These are phyloP conservation scores for Solanum chilense DNA, from an alignment of 257 asterid species.

Conservation along the genomic window DNA sequence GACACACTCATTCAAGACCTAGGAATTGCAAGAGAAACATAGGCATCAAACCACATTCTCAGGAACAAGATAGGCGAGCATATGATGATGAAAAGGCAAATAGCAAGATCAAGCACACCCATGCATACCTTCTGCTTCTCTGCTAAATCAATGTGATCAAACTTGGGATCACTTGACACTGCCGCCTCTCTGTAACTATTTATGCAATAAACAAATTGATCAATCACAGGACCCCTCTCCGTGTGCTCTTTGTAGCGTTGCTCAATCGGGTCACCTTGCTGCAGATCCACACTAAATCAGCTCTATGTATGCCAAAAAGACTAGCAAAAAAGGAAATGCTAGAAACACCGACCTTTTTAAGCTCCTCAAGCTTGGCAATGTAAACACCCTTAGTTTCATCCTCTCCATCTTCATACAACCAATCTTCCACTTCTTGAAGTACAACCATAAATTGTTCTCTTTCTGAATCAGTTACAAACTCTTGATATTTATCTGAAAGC, in stretches of 20 bases:
- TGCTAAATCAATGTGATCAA: slow-evolving; percentile 69
- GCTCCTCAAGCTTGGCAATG: slow-evolving; percentile 79
- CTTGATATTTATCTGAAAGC: slow-evolving; percentile 71
- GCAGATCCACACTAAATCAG: slow-evolving; percentile 10
- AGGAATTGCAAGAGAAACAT: neutral
- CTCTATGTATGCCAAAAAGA: neutral
- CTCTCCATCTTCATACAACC: slow-evolving; percentile 96
- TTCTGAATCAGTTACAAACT: slow-evolving; percentile 58
- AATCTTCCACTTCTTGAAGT: slow-evolving; percentile 92
- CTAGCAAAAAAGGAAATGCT: neutral
- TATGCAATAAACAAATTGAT: slow-evolving; percentile 51
- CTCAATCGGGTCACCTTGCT: slow-evolving; percentile 94
- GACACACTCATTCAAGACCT: slow-evolving; percentile 81
- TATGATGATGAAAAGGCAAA: neutral
- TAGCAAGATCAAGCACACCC: neutral
- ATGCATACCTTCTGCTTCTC: slow-evolving; percentile 68
- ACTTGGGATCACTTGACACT: slow-evolving; percentile 53
- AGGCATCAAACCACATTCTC: neutral
- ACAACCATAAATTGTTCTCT: slow-evolving; percentile 53
- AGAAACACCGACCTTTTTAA: slow-evolving; percentile 31
- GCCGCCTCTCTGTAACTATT: slow-evolving; percentile 85
- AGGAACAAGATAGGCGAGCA: neutral
- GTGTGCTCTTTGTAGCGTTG: slow-evolving; percentile 65
- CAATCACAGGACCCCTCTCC: slow-evolving; percentile 67
- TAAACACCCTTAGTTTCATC: slow-evolving; percentile 78